phyloP scores from a whole-genome alignment of 2,329 filamentous ascomycete genomes.

The Trichoderma harzianum region DNA sequence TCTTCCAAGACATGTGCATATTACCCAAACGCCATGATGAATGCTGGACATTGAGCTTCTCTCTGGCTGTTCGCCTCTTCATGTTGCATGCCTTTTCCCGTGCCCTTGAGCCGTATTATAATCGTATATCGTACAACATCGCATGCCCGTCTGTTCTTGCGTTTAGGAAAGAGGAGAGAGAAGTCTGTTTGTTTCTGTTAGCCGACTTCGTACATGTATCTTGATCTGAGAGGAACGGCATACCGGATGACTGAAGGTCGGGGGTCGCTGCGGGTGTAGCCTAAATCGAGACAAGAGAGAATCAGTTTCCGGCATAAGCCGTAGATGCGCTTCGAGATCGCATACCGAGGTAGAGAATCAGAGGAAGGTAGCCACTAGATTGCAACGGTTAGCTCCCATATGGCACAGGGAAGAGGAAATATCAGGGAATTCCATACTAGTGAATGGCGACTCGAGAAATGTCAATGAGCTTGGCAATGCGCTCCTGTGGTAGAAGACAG shows the following conservation, averaged over 20 bases:
- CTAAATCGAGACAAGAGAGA: slow-evolving; percentile 40
- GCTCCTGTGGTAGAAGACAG: slow-evolving; percentile 62
- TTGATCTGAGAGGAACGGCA: slow-evolving; percentile 19
- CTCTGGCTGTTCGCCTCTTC: not conserved
- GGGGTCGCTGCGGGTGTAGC: slow-evolving; percentile 92
- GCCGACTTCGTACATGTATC: not conserved
- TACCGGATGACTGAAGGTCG: slow-evolving; percentile 68
- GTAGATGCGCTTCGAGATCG: slow-evolving; percentile 22
- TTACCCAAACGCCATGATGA: slow-evolving; percentile 26
- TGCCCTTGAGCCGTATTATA: not conserved
- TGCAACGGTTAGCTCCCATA: slow-evolving; percentile 33
- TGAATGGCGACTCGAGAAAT: slow-evolving; percentile 90
- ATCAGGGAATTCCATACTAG: slow-evolving; percentile 62
- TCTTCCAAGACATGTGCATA: not conserved
- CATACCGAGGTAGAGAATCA: slow-evolving; percentile 94
- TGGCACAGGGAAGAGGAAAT: not conserved
- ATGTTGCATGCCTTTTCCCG: not conserved
- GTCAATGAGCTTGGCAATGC: slow-evolving; percentile 95
- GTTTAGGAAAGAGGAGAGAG: slow-evolving; percentile 62
- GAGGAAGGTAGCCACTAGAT: slow-evolving; percentile 82
- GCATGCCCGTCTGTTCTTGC: not conserved
- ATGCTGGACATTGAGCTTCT: slow-evolving; percentile 24
- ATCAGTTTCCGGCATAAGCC: slow-evolving; percentile 26
- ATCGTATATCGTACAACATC: slow-evolving; percentile 14
- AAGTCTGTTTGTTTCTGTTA: slow-evolving; percentile 42